Evolutionary conservation across 176 grass and related monocot species (phyloP).

Genomic region (Avena atlantica): DNA sequence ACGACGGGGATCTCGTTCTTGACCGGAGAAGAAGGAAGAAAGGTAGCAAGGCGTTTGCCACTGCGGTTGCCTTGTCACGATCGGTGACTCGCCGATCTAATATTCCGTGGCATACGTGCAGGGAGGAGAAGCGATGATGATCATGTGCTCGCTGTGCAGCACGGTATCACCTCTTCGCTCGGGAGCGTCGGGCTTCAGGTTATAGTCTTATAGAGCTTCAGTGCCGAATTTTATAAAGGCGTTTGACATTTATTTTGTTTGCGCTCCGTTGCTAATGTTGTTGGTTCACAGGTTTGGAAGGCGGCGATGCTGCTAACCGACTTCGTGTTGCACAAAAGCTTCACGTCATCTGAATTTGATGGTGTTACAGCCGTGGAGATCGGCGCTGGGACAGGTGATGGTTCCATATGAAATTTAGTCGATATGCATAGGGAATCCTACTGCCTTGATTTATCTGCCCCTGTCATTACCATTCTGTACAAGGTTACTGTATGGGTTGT

Average conservation of each 20-base stretch:
- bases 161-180: conserved; percentile 78
- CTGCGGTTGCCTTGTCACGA: neutral
- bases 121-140: conserved; percentile 40
- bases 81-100: neutral
- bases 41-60: conserved; percentile 4
- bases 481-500: neutral
- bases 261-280: neutral
- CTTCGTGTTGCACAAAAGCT: conserved; percentile 74
- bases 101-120: conserved; percentile 31
- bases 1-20: conserved; percentile 83
- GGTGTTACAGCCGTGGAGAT: conserved; percentile 73
- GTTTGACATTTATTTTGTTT: neutral
- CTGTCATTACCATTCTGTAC: neutral
- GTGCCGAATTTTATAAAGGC: neutral
- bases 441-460: neutral
- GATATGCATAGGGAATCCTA: neutral
- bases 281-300: conserved; percentile 73
- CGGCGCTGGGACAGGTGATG: conserved; percentile 79
- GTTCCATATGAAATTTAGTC: conserved; percentile 23
- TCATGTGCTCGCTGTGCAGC: conserved; percentile 66
- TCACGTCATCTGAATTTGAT: conserved; percentile 65
- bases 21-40: conserved; percentile 49
- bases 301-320: conserved; percentile 68
- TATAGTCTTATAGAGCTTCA: neutral
- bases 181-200: conserved; percentile 76